Evolutionary conservation across 1,284 basidiomycete genomes (phyloP), one percentile per base, ranked within the genome.

Genomic region (Puccinia horiana): DNA sequence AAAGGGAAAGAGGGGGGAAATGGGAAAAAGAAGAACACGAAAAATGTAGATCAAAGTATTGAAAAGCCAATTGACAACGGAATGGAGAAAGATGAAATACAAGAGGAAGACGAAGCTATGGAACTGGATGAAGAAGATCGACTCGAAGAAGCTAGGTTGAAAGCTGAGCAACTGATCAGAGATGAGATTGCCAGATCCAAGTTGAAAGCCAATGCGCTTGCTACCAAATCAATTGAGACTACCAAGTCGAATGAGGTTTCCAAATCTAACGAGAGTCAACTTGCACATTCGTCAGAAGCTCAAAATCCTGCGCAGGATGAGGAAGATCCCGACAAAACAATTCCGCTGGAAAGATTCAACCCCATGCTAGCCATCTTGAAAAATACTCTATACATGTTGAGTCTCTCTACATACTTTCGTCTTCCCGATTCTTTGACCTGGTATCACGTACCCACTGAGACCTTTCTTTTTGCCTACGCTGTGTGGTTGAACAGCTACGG

Each of bases 351-450:
- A 0, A 89, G 95, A n/a, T 97, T 96, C 87, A 97, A 97, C 84
- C 90, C 93, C 1, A 96, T 97, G 94, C 89, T 96, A 12, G 92
- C 94, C 0, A 92, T 96, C 1, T 89, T 94, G 73, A 90, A 92
- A 47, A 96, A 96, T 86, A 94, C 92, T 0, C 87, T 96, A 0
- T 96, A 93, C 87, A 92, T 96, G 92, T 93, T 83, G 54, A 61
- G 67, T 69, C 58, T 23, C 26, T 14, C 37, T 40, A 49, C 40
- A 77, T 20, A 3, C 6, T 56, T 75, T 52, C n/a, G 26, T 37
- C 40, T n/a, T 49, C n/a, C 6, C 47, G 2, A 20, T 11, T 2
- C 16, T 73, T 23, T 29, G n/a, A 16, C 26, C n/a, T 29, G 35
- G 5, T 73, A 4, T 56, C 52, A 54, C 29, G 0, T 40, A 56